These are phyloP conservation scores for Pythium monospermum DNA, from an alignment of 352 stramenopile species.

Conservation along the genomic window DNA sequence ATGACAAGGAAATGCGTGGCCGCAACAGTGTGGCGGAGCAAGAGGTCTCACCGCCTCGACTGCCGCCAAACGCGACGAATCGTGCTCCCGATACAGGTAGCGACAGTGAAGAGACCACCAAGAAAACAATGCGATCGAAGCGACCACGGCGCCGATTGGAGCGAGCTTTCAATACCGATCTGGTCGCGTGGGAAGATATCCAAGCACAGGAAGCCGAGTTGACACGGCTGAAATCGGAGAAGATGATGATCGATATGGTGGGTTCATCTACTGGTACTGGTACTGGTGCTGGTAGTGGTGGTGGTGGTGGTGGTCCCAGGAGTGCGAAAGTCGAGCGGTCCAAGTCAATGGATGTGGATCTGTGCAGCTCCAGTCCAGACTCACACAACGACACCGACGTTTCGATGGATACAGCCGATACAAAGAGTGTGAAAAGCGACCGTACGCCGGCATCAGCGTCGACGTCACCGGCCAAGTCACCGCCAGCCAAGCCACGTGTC, in stretches of 20 bases:
- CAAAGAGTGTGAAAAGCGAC: slow-evolving; percentile 1
- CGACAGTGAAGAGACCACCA: not conserved
- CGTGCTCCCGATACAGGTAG: not conserved
- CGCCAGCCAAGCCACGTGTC: no score
- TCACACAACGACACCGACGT: not conserved
- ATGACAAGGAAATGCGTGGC: no score
- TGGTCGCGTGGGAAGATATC: slow-evolving; percentile 39
- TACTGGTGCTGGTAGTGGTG: no score
- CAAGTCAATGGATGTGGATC: not conserved
- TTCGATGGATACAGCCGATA: slow-evolving; percentile 1
- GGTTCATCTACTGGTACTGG: no score
- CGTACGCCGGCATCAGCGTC: not conserved
- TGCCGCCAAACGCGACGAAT: no score
- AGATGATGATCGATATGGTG: not conserved
- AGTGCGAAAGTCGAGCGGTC: no score
- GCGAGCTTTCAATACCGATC: slow-evolving; percentile 1
- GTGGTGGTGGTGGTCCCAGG: no score
- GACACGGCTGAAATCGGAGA: not conserved
- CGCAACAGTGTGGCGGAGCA: no score
- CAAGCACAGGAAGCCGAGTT: slow-evolving; percentile 45
- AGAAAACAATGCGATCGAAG: not conserved
- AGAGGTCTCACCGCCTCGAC: no score
- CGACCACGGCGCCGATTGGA: slow-evolving; percentile 1
- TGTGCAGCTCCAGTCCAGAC: not conserved
- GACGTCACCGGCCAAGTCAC: not conserved